These are phyloP conservation scores for Rhododendron ovatum DNA, from an alignment of 148 eudicot species.

Conservation along the genomic window DNA sequence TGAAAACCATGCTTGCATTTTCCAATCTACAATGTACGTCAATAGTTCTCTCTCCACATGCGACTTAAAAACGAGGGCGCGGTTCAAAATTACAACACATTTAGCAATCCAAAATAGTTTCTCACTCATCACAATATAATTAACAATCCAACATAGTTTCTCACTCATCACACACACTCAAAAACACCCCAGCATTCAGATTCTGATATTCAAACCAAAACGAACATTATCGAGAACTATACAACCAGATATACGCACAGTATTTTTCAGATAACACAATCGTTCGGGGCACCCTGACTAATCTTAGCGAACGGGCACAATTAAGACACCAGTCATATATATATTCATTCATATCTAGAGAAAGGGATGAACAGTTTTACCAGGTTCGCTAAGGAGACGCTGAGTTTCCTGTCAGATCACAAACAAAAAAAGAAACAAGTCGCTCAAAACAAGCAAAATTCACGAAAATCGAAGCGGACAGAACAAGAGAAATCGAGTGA, in stretches of 20 bases:
- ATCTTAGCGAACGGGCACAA: neutral
- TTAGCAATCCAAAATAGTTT: neutral
- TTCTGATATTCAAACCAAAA: neutral
- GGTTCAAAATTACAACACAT: neutral
- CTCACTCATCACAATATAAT: neutral
- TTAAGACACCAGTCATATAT: neutral
- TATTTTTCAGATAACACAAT: neutral
- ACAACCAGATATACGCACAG: neutral
- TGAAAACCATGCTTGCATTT: neutral
- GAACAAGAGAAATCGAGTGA: slow-evolving; percentile 8
- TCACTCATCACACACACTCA: neutral
- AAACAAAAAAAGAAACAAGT: neutral
- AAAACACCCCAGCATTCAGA: neutral
- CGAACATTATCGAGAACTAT: neutral
- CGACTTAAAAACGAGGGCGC: too few relatives aligned
- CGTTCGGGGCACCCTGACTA: neutral
- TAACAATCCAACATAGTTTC: neutral
- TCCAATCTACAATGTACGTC: neutral
- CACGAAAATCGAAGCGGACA: neutral
- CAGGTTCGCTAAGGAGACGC: slow-evolving; percentile 96
- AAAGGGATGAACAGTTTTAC: slow-evolving; percentile 15
- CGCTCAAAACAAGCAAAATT: neutral
- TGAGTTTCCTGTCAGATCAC: slow-evolving; percentile 74
- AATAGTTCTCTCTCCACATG: neutral
- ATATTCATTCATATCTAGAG: neutral